These are phyloP conservation scores for Fomitopsis pinicola DNA, from an alignment of 1,284 basidiomycete species.

Conservation along the genomic window DNA sequence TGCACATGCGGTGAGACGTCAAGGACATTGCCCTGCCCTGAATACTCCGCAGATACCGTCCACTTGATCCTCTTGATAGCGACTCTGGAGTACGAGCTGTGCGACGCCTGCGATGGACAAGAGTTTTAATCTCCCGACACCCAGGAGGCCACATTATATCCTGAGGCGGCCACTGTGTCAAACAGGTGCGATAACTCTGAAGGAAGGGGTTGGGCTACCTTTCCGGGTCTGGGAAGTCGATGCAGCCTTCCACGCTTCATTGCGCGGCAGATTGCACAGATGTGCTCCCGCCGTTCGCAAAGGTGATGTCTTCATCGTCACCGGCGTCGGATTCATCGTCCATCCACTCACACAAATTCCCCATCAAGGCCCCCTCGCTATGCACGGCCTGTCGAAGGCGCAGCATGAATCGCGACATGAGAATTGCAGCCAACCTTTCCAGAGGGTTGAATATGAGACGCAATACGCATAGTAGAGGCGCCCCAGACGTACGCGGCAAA, in stretches of 20 bases:
- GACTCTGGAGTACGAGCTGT: too few relatives aligned
- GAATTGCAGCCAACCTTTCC: not conserved
- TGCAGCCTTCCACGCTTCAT: not conserved
- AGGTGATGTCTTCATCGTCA: not conserved
- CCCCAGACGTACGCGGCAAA: not conserved
- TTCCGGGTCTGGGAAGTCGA: too few relatives aligned
- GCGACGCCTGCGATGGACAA: too few relatives aligned
- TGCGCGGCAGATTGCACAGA: not conserved
- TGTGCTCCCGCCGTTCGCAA: not conserved
- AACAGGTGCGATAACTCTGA: too few relatives aligned
- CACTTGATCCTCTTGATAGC: too few relatives aligned
- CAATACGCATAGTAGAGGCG: not conserved
- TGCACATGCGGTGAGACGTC: too few relatives aligned
- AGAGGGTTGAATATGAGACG: not conserved
- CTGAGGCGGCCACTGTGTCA: too few relatives aligned
- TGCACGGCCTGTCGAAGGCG: not conserved
- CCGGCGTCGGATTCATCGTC: not conserved
- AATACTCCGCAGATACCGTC: too few relatives aligned
- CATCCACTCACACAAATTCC: not conserved
- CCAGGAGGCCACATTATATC: too few relatives aligned
- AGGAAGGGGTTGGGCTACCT: too few relatives aligned
- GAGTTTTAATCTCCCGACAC: too few relatives aligned
- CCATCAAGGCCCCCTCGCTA: not conserved
- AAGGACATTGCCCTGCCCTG: too few relatives aligned
- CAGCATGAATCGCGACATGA: slow-evolving; percentile 1